Base-by-base conservation (phyloP, 768 basidiomycete species). In the Phlegmacium glaucopus region DNA sequence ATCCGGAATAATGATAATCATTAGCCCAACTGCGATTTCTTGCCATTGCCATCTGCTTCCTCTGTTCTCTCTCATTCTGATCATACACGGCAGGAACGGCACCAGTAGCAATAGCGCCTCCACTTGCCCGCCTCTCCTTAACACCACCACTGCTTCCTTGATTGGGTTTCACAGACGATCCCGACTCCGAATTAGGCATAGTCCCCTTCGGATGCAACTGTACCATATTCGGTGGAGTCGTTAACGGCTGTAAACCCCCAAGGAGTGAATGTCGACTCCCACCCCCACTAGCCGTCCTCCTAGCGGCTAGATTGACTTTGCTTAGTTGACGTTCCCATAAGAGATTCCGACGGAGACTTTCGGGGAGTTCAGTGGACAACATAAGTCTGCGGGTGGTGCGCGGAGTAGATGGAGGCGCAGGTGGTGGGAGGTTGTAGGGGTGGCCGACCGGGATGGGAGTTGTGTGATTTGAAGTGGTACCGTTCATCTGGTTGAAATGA, bases 361-460 rank as follows among this genome's bases (percentile, higher is more conserved):
- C 93, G 27, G 87, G 85, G 60, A 95, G 72, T 65, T 95, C 93
- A 4, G 83, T 86, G 46, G 83, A 75, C 39, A 94, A 73, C 89
- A 94, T 94, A 54, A 79, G 76, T 42, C 89, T 74, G 2, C 93
- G 78, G 3, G 90, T 93, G 36, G 93, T 91, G 29, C 87, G 82
- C 0, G 93, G 93, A 1, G 90, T 90, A 54, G 86, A 85, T 2
- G 89, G 88, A 13, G 79, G 70, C 0, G 74, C 68, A 27, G 78
- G 70, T 3, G 77, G 72, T 0, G 89, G 89, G 18, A 91, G 75
- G 57, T 88, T 87, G 66, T 90, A 88, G 6, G 87, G 84, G 61
- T 75, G 77, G 7, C 72, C 74, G 2, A 87, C 63, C 1, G 82
- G 79, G 41, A 84, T 82, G 1, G 87, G 81, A 6, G 75, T 66